Evolutionary conservation across 306 rosid genomes (phyloP), one percentile per base, ranked within the genome.

Genomic region (Betula pendula): DNA sequence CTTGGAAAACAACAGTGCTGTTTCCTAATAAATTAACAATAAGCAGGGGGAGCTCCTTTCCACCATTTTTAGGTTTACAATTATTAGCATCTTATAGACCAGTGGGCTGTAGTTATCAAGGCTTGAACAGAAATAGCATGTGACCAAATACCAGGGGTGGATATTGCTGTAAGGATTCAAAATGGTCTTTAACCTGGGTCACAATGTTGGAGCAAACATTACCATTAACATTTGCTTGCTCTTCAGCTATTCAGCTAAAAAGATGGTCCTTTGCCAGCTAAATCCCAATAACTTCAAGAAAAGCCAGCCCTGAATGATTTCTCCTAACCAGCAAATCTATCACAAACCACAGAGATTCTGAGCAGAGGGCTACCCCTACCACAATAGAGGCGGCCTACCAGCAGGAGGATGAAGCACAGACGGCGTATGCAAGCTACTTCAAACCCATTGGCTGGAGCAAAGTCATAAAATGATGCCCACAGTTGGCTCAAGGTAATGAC

Each of bases 181-280:
- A 38, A 67, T 31, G 1, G 5, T 2, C 43, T 35, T 33, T 45
- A 27, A 49, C 68, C 29, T 9, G 40, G 16, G 31, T 77, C 60
- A 53, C 69, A 68, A 69, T 20, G 75, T 72, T 38, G 42, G 33
- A 40, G 17, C 10, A 40, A 20, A 19, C 2, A 22, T 19, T 40
- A 62, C 62, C 35, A 33, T 27, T 51, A 71, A 71, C 70, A 60
- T 4, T 51, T 65, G 47, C 55, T n/a, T 53, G 2, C 52, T 67
- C 7, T 62, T 19, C 5, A 20, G 31, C 77, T 42, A 38, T 35
- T 52, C 69, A 51, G 74, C 76, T 48, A 17, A 2, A 53, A 72
- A 24, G 66, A 48, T 1, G 29, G 22, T 17, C 42, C 24, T 65
- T 50, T 45, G 40, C 51, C 43, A 2, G 67, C 55, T 40, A 10